Base-by-base conservation (phyloP, 805 yeast species). In the Wickerhamiella cacticola region DNA sequence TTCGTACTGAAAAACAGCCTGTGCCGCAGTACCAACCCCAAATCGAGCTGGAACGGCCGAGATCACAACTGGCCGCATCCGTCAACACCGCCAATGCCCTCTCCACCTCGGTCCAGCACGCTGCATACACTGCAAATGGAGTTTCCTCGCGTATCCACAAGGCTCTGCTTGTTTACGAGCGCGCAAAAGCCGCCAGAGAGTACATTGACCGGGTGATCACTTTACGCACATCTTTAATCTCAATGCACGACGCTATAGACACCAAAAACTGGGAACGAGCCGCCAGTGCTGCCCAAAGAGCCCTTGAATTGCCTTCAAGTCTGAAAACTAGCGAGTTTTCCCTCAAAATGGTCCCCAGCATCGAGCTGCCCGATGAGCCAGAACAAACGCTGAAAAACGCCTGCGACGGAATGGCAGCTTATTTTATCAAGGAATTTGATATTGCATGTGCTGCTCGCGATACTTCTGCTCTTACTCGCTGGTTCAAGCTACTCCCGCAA, bases 401-500 rank as follows among this genome's bases (percentile, higher is more conserved):
- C 78, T 72, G 77, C 3, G 67, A 65, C 1, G 71, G 77, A 31
- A 68, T 92, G 50, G 77, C 75, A 4, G 60, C 60, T 1, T 64
- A 76, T 2, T 86, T 88, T 57, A 64, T 70, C 29, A 58, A 67
- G 9, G 80, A 79, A 54, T 92, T 92, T 63, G 72, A 72, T 41
- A 70, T 70, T 36, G 94, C 96, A 0, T 82, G 96, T 1, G 62
- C 66, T 9, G 65, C 67, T 0, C 76, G 75, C 47, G 78, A 85
- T 55, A 84, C 84, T 48, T 78, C 75, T 40, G 70, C 76, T 48
- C 67, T 92, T 46, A 84, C 96, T 0, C 70, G 78, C 48, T 84
- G 79, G 61, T 92, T 89, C 67, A 82, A 82, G 56, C 67, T 87
- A 55, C 89, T 92, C 61, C 98, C 98, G 9, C 68, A 88, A 47